These are phyloP conservation scores for Fusarium chaquense DNA, from an alignment of 2,329 filamentous ascomycete species.

Conservation along the genomic window DNA sequence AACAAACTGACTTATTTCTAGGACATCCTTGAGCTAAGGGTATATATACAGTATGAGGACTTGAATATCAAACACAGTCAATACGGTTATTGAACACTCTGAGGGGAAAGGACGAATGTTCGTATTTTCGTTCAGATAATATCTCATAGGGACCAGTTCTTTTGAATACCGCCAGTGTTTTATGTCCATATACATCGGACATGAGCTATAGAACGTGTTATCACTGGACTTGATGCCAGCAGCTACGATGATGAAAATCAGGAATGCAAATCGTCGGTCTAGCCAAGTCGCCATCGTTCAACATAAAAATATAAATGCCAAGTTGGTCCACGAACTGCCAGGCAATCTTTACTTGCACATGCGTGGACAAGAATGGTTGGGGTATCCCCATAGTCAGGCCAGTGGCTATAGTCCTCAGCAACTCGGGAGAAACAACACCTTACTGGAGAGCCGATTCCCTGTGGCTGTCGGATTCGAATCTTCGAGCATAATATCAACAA, in stretches of 20 bases:
- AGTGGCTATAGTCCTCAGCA: neutral
- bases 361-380: neutral
- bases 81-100: neutral
- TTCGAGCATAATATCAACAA: neutral
- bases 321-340: neutral
- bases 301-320: too few species aligned
- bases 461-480: neutral
- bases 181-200: too few species aligned
- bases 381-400: too few species aligned
- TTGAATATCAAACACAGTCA: neutral
- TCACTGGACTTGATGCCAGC: neutral
- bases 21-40: neutral
- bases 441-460: rapidly evolving
- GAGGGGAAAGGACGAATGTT: neutral
- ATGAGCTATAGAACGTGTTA: neutral
- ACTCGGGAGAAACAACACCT: neutral
- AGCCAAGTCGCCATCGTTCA: neutral
- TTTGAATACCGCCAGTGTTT: too few species aligned
- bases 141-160: neutral
- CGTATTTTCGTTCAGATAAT: neutral
- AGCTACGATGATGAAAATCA: neutral
- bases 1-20: neutral
- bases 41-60: neutral
- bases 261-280: neutral
- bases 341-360: neutral